Base-by-base conservation (phyloP, 2,329 filamentous ascomycete species). In the Botrytis fabae region DNA sequence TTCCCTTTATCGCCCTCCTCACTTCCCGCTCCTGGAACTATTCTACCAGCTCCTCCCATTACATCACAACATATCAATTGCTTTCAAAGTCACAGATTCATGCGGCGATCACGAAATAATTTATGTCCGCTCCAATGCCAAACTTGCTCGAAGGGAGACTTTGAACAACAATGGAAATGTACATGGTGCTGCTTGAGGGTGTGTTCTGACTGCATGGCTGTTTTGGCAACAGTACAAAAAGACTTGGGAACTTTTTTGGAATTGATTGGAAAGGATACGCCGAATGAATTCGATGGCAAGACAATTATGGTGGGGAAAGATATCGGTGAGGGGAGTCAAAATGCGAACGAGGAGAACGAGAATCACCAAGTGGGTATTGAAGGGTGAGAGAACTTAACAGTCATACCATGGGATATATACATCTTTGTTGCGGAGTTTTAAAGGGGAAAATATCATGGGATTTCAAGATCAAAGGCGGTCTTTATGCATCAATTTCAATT, bases 161-260 rank as follows among this genome's bases (percentile, higher is more conserved):
- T 72, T 3, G 77, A 80, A 44, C 75, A 65, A 28, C 71, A 78
- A 32, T 81, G 77, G 77, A 76, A 75, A 60, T 81, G 80, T 65
- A 76, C 76, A 35, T 81, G 80, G 80, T 81, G 80, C 63, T 81
- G 78, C 70, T 65, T 81, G 46, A 78, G 80, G 62, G 76, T 78
- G 32, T 81, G 80, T 73, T 76, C 73, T n/a, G 72, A 62, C 44
- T 81, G 80, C 73, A 79, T 80, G 77, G 72, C 78, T 63, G 70
- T 76, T 20, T 72, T 81, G 51, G 65, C 73, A 38, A 75, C 73
- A 2, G 75, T 76, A 44, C 75, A 75, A 61, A 79, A 76, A 62
- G 78, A 80, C 73, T 57, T 81, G 48, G 28, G 54, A n/a, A 7
- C 54, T 14, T 60, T 70, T 42, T 35, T 70, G 14, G 40, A 40